Evolutionary conservation across 1,284 basidiomycete genomes (phyloP).

Genomic region (Cerioporus squamosus): DNA sequence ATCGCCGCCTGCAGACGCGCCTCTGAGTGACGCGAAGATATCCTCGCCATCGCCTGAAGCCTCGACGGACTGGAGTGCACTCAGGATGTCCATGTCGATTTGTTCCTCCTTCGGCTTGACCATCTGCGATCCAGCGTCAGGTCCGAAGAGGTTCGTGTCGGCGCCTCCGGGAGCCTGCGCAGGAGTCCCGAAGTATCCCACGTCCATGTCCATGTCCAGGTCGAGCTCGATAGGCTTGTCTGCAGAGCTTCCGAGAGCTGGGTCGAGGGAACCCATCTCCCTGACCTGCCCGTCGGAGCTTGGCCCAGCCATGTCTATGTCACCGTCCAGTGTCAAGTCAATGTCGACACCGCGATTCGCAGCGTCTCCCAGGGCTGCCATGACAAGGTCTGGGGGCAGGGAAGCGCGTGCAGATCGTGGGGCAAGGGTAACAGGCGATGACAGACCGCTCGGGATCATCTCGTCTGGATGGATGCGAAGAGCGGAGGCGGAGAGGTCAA

Average conservation of each 20-base stretch:
- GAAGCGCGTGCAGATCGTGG: conserved; percentile 74
- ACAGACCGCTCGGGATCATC: conserved; percentile 57
- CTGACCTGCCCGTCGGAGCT: background rate
- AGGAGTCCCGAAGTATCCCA: conserved; percentile 28
- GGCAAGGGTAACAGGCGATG: conserved; percentile 78
- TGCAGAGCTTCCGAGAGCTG: conserved; percentile 60
- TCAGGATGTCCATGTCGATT: conserved; percentile 28
- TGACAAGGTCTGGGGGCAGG: conserved; percentile 61
- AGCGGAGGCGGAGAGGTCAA: conserved; percentile 72
- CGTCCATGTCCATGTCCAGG: conserved; percentile 70
- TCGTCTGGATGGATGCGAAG: conserved; percentile 67
- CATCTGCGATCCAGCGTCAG: conserved; percentile 4
- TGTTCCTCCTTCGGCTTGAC: conserved; percentile 30
- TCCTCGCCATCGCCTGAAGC: conserved; percentile 13
- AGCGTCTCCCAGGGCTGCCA: conserved; percentile 46
- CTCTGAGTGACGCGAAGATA: conserved; percentile 26
- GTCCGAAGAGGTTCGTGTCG: conserved; percentile 11
- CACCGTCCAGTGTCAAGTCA: conserved; percentile 43
- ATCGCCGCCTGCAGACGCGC: background rate
- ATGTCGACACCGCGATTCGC: conserved; percentile 43
- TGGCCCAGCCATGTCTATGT: conserved; percentile 25
- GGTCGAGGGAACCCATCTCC: conserved; percentile 29
- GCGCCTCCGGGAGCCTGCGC: background rate
- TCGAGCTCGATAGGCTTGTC: conserved; percentile 84
- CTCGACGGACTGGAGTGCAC: conserved; percentile 14